These are phyloP conservation scores for Penicillium antarcticum DNA, from an alignment of 495 filamentous ascomycete genomes.

Conservation along the genomic window DNA sequence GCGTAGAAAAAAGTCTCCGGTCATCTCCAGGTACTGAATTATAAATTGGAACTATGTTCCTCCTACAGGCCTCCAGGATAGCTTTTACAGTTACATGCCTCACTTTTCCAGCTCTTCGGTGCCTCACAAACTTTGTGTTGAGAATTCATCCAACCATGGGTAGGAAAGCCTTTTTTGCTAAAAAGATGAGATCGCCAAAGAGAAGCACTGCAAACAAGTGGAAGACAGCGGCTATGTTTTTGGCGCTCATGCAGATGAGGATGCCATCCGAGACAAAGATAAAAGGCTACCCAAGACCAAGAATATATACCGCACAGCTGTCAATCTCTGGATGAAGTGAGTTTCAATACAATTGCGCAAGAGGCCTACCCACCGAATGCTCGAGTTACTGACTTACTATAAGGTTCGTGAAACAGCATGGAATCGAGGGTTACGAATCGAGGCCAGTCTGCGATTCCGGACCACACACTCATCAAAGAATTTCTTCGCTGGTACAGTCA, in stretches of 20 bases:
- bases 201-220: not conserved
- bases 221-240: slow-evolving; percentile 16
- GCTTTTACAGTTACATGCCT: slow-evolving; percentile 67
- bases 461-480: slow-evolving; percentile 15
- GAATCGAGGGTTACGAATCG: slow-evolving; percentile 7
- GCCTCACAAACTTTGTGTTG: slow-evolving; percentile 53
- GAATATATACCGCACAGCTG: slow-evolving; percentile 4
- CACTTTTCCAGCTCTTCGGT: slow-evolving; percentile 6
- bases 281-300: slow-evolving; percentile 17
- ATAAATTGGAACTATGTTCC: slow-evolving; percentile 9
- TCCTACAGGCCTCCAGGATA: not conserved
- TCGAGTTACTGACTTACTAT: not conserved
- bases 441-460: slow-evolving; percentile 5
- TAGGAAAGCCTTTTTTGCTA: slow-evolving; percentile 12
- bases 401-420: slow-evolving; percentile 9
- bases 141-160: slow-evolving; percentile 2
- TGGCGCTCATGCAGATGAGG: slow-evolving; percentile 11
- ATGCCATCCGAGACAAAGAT: slow-evolving; percentile 13
- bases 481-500: slow-evolving; percentile 17
- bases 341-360: not conserved
- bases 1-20: slow-evolving; percentile 1
- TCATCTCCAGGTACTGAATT: not conserved
- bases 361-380: not conserved
- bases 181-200: slow-evolving; percentile 10
- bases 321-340: slow-evolving; percentile 12